These are phyloP conservation scores for Primulina huaijiensis DNA, from an alignment of 257 asterid genomes.

Conservation along the genomic window DNA sequence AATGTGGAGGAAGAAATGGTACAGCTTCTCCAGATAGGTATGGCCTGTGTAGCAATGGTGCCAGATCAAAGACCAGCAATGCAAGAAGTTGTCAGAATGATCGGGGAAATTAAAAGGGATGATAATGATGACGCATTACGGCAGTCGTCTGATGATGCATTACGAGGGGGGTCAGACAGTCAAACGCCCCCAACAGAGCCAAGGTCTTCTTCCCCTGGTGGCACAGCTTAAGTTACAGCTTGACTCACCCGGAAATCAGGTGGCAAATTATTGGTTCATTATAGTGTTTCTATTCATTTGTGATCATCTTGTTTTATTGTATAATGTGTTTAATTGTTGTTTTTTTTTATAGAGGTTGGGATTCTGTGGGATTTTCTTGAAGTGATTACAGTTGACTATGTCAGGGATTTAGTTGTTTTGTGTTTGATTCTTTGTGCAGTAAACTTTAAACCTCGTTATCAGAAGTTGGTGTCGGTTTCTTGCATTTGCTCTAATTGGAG, in stretches of 20 bases:
- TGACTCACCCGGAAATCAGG: background rate
- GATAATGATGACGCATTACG: slow-evolving; percentile 71
- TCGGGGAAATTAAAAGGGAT: slow-evolving; percentile 70
- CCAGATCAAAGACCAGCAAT: slow-evolving; percentile 86
- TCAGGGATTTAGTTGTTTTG: slow-evolving; percentile 24
- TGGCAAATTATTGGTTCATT: background rate
- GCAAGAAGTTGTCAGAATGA: slow-evolving; percentile 76
- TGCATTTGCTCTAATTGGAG: background rate
- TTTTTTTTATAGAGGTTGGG: slow-evolving; percentile 31
- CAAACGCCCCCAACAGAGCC: slow-evolving; percentile 79
- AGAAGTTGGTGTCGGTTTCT: background rate
- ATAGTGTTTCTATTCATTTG: slow-evolving; percentile 33
- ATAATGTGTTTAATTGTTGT: slow-evolving; percentile 31
- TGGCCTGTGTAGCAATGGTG: slow-evolving; percentile 78
- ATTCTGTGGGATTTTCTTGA: slow-evolving; percentile 34
- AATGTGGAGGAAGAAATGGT: slow-evolving; percentile 99
- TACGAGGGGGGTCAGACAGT: slow-evolving; percentile 66
- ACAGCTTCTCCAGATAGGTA: slow-evolving; percentile 90
- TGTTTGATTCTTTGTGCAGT: slow-evolving; percentile 23
- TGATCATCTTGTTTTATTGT: slow-evolving; percentile 40
- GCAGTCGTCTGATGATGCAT: slow-evolving; percentile 74
- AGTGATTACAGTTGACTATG: slow-evolving; percentile 39
- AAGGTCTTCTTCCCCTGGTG: slow-evolving; percentile 58
- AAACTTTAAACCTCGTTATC: background rate
- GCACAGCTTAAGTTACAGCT: slow-evolving; percentile 45